These are phyloP conservation scores for Fusarium virguliforme DNA, from an alignment of 2,329 filamentous ascomycete genomes.

Conservation along the genomic window DNA sequence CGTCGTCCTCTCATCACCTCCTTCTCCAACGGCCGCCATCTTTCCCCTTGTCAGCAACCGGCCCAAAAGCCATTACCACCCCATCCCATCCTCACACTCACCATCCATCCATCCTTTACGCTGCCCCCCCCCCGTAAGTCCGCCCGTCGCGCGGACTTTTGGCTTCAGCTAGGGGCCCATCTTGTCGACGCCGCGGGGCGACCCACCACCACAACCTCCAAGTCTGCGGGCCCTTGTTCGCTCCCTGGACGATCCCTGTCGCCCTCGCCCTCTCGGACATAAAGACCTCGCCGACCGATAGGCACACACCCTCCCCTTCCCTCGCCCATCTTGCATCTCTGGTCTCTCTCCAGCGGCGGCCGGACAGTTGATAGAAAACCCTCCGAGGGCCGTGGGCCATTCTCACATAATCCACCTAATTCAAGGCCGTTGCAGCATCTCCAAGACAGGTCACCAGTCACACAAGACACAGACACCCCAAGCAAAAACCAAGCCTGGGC, in stretches of 20 bases:
- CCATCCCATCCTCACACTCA: slow-evolving; percentile 21
- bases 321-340: slow-evolving; percentile 3
- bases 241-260: slow-evolving; percentile 43
- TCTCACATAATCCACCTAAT: slow-evolving; percentile 51
- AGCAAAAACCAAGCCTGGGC: not conserved
- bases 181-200: slow-evolving; percentile 39
- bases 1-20: not conserved
- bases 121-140: slow-evolving; percentile 35
- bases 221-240: slow-evolving; percentile 30
- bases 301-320: slow-evolving; percentile 32
- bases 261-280: slow-evolving; percentile 60
- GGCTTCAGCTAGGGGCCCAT: slow-evolving; percentile 34
- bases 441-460: slow-evolving; percentile 37
- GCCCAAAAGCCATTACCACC: slow-evolving; percentile 28
- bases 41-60: slow-evolving; percentile 39
- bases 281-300: slow-evolving; percentile 58
- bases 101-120: slow-evolving; percentile 13
- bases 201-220: slow-evolving; percentile 43
- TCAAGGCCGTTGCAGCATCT: slow-evolving; percentile 43
- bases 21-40: slow-evolving; percentile 20
- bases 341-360: slow-evolving; percentile 1
- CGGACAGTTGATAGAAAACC: slow-evolving; percentile 49
- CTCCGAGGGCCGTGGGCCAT: slow-evolving; percentile 47
- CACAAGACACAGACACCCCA: slow-evolving; percentile 24
- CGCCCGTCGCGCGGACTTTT: slow-evolving; percentile 46